These are phyloP conservation scores for Stemphylium beticola DNA, from an alignment of 2,329 filamentous ascomycete species.

Conservation along the genomic window DNA sequence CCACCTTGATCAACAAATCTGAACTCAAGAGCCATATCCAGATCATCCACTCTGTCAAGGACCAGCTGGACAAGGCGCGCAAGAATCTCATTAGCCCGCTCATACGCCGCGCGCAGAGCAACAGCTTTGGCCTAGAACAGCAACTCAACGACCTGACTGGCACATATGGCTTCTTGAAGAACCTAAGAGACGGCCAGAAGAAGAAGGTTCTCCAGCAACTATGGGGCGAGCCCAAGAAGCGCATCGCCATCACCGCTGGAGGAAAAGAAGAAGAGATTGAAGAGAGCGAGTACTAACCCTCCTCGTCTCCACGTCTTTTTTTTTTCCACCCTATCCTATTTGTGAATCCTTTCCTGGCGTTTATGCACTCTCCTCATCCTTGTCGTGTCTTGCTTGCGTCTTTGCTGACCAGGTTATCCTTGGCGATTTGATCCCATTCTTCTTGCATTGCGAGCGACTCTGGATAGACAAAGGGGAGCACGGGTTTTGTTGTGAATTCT, in stretches of 20 bases:
- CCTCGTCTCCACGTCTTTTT: neutral
- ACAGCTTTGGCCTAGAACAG: conserved; percentile 77
- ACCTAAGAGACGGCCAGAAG: conserved; percentile 79
- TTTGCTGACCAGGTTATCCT: no score
- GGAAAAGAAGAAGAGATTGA: conserved; percentile 28
- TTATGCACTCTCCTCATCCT: neutral
- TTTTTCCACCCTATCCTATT: neutral
- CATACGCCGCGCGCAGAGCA: conserved; percentile 71
- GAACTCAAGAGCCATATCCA: conserved; percentile 86
- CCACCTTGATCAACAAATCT: conserved; percentile 86
- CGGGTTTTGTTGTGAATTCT: neutral
- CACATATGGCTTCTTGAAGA: conserved; percentile 78
- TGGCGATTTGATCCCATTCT: neutral
- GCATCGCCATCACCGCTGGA: conserved; percentile 34
- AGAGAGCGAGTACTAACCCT: conserved; percentile 6
- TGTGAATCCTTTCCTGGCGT: conserved; percentile 2
- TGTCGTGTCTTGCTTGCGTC: no score
- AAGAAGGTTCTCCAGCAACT: conserved; percentile 81
- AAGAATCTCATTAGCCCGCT: conserved; percentile 84
- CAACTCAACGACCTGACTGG: conserved; percentile 84
- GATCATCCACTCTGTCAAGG: conserved; percentile 81
- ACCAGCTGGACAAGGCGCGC: conserved; percentile 83
- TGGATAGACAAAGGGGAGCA: conserved; percentile 3
- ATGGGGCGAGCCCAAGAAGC: conserved; percentile 50
- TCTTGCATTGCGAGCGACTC: conserved; percentile 4